Evolutionary conservation across 208 protist species (phyloP), one percentile per base, ranked within the genome.

Genomic region (Trichomonas tenax): DNA sequence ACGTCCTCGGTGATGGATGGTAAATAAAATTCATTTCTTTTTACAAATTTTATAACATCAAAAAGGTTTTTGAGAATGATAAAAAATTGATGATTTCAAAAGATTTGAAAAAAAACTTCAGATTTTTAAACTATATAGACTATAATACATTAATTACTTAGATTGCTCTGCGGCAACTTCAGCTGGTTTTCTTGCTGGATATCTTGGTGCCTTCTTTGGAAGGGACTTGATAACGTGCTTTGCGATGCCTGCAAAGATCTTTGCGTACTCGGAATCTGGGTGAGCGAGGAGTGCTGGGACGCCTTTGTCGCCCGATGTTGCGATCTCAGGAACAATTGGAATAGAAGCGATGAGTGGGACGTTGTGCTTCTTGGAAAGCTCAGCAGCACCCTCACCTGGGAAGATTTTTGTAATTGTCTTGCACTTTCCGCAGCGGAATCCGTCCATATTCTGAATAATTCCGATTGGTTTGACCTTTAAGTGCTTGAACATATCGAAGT

Each of bases 401-500:
- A 93, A 93, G n/a, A 93, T 93, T 17, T 93, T 93, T 2, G 93
- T 82, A 41, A 40, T 10, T 82, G 46, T 81, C 40, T 81, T 81
- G 49, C 93, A 96, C 17, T 96, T 34, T 31, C 40, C 51, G 15
- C 93, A 96, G 21, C 63, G 34, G 34, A 96, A 82, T 82, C 51
- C 51, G 31, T 51, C 58, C 41, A 96, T 84, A 34, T 96, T 96
- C 58, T 96, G 84, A 46, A 96, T 44, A 63, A 88, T 58, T 38
- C 48, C 96, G 4, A 96, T 14, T 31, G 51, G 96, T n/a, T 93
- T 93, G 41, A 96, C 58, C 2, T 86, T n/a, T 34, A 96, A 49
- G 21, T 40, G 0, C 1, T 96, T 86, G 51, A 97, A 97, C 96
- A 97, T 96, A 8, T 96, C 82, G 44, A 97, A n/a, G n/a, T 96